Evolutionary conservation across 164 flowering plant species (phyloP), one percentile per base, ranked within the genome.

Genomic region (Amborella trichopoda): DNA sequence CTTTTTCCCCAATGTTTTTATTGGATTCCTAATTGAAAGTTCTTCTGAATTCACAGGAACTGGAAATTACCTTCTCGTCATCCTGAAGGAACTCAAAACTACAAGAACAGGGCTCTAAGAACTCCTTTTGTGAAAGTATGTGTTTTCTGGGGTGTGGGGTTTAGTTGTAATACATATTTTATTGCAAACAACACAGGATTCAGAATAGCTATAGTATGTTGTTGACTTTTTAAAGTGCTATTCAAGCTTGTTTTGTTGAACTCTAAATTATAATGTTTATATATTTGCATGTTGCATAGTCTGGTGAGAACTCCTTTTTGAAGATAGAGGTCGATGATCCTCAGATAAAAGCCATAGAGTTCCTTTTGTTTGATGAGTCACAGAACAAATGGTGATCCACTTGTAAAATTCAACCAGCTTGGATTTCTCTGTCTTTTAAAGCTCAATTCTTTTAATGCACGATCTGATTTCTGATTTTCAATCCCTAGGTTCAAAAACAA

Each of bases 61-160:
- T 91, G 99, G 99, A 48, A 68, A 25, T 79, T 87, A 66, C 99
- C 99, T 58, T 66, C 80, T 41, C 67, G 65, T 47, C 71, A 53
- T 32, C 96, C 99, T 23, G 78, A 78, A 54, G 88, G 93, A 58
- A 80, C 95, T 13, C 63, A 56, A 63, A 58, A 64, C 23, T 72
- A 80, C 61, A 82, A 84, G 63, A 73, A 91, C 59, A 65, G 54
- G 63, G 99, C 99, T 54, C 81, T 87, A 25, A 77, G 90, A 71
- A 78, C 81, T 60, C 95, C 94, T 26, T 84, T 87, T 48, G 41
- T 50, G 18, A 82, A 71, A 55, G 99, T 84, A 68, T 60, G 76
- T 52, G 1, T 37, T 37, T 14, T 6, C 19, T 37, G 40, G 40
- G n/a, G n/a, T n/a, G n/a, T n/a, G n/a, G n/a, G n/a, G n/a, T n/a